These are phyloP conservation scores for Gamsiella multidivaricata DNA, from an alignment of 192 early-diverging fungal genomes.

Conservation along the genomic window DNA sequence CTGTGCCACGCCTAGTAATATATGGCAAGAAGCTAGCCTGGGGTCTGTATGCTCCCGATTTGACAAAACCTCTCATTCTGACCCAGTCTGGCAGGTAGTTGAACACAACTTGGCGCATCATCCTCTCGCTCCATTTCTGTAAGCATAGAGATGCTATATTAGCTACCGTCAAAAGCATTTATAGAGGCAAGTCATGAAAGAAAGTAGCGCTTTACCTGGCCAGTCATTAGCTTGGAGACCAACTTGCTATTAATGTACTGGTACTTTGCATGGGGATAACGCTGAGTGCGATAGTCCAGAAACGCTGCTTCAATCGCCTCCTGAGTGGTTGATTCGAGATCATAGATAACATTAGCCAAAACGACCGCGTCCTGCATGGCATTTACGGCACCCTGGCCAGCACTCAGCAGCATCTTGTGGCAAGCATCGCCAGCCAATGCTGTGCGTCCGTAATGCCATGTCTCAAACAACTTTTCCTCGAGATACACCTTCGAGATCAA, in stretches of 20 bases:
- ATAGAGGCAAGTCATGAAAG: background rate
- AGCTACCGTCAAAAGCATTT: background rate
- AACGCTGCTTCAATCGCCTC: conserved; percentile 9
- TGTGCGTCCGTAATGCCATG: conserved; percentile 24
- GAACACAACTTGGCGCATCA: conserved; percentile 12
- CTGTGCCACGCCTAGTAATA: conserved; percentile 1
- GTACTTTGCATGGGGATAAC: conserved; percentile 1
- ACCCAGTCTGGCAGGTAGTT: conserved; percentile 13
- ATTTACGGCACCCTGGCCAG: conserved; percentile 5
- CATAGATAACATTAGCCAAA: conserved; percentile 12
- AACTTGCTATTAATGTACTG: background rate
- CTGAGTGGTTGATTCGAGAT: background rate
- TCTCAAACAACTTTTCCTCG: conserved; percentile 39
- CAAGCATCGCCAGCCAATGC: conserved; percentile 34
- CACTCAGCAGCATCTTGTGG: conserved; percentile 1
- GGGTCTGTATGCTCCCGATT: conserved; percentile 12
- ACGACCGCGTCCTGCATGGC: conserved; percentile 27
- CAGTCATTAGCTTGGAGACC: background rate
- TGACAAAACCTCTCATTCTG: background rate
- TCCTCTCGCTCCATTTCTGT: conserved; percentile 14
- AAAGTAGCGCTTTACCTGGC: background rate
- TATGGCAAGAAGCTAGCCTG: conserved; percentile 4
- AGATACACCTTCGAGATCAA: conserved; percentile 37
- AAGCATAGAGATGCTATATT: background rate
- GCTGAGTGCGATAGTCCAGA: conserved; percentile 7